Conservation (phyloP, 257 asterid genomes). For the Haberlea rhodopensis region DNA sequence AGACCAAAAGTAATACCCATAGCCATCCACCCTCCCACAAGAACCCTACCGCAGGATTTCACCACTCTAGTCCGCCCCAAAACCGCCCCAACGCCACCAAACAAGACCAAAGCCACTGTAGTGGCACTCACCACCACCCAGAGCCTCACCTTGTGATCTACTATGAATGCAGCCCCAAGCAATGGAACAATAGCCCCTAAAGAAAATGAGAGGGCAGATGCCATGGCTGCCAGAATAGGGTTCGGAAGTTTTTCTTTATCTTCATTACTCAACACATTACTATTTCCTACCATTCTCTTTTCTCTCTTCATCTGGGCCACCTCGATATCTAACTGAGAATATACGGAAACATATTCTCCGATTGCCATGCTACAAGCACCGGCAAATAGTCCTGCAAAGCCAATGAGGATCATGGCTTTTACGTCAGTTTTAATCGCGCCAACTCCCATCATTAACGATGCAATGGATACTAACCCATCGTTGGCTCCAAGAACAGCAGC, state of each 20-base stretch:
- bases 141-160: slow-evolving; percentile 42
- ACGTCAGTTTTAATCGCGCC: slow-evolving; percentile 57
- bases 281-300: neutral
- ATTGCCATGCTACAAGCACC: slow-evolving; percentile 88
- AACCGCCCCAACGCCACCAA: slow-evolving; percentile 60
- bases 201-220: slow-evolving; percentile 62
- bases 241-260: slow-evolving; percentile 49
- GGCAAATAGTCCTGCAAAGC: slow-evolving; percentile 63
- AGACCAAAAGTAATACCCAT: slow-evolving; percentile 75
- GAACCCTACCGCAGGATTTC: slow-evolving; percentile 49
- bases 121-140: slow-evolving; percentile 48
- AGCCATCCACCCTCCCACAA: slow-evolving; percentile 78
- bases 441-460: slow-evolving; percentile 69
- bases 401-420: slow-evolving; percentile 54
- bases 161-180: slow-evolving; percentile 58
- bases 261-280: neutral
- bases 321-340: slow-evolving; percentile 64
- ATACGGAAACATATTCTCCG: slow-evolving; percentile 70
- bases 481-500: slow-evolving; percentile 73
- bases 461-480: slow-evolving; percentile 64
- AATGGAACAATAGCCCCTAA: slow-evolving; percentile 61
- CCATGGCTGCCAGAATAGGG: slow-evolving; percentile 63
- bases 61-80: slow-evolving; percentile 46
- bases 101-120: slow-evolving; percentile 47
- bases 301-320: slow-evolving; percentile 59